Evolutionary conservation across 768 basidiomycete genomes (phyloP), one percentile per base, ranked within the genome.

Genomic region (Exidia glandulosa): DNA sequence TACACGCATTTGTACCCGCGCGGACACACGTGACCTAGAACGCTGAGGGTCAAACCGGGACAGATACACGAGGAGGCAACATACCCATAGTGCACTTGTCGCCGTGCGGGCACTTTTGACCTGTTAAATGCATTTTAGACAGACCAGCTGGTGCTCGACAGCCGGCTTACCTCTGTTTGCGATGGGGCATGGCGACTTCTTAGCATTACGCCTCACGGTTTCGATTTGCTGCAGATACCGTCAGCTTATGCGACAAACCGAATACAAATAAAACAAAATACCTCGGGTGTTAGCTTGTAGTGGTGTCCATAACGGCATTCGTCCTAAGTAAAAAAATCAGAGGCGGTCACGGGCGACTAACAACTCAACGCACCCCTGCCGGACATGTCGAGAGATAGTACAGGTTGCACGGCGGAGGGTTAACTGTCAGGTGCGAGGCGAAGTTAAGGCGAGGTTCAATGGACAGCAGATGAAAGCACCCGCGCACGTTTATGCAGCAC

Each of bases 261-360:
- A 37, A 9, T 37, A 19, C 36, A 37, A 9, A 9, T 19, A 19
- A 37, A 37, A 37, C 9, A 37, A 37, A 9, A 7, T 29, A 54
- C 50, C 5, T 54, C 50, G 27, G 50, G 25, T 7, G 50, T 27
- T 10, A 54, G 50, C 50, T 54, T 54, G 67, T 90, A 90, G 61
- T 89, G 86, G 72, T 91, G 89, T 48, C 88, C 88, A 72, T 90
- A 91, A 73, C 86, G 89, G 80, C 89, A 91, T 29, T 77, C 76
- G 33, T 32, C 10, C 6, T 54, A 23, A 54, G 30, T 14, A 14
- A 54, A 54, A 31, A 6, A 1, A 54, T 3, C 23, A 10, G 41
- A 12, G 41, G 41, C 12, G 16, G 6, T 6, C 5, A n/a, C n/a
- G n/a, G n/a, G n/a, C n/a, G n/a, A n/a, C n/a, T n/a, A n/a, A 19